Evolutionary conservation across 768 basidiomycete species (phyloP), one percentile per base, ranked within the genome.

Genomic region (Russula sp.): DNA sequence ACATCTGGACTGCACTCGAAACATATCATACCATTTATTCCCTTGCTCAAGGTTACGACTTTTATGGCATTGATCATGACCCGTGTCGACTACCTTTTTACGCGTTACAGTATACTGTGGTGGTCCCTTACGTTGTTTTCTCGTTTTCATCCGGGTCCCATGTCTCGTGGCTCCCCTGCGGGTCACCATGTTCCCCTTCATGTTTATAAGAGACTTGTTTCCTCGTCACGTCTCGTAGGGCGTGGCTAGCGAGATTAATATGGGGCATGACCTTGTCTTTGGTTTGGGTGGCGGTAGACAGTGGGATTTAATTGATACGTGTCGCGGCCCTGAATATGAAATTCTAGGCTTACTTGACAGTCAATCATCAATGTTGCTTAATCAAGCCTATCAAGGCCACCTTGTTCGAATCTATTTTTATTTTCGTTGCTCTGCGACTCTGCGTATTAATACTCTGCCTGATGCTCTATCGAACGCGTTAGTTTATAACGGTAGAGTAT

Each of bases 21-120:
- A 62, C 65, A 80, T 82, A 80, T 81, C 76, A 80, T 78, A 79
- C 78, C 83, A 85, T 88, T 85, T 87, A 88, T 83, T 81, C 81
- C 79, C 77, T 77, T 86, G 81, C 81, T 73, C 80, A 80, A 76
- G 79, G 79, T 84, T 80, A 87, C 79, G 84, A 85, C 79, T 75
- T 78, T 78, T 83, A 85, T 81, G 80, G 68, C 61, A 49, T 61
- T 59, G 46, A 61, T 67, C 57, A 69, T 48, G 68, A 69, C 67
- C 52, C 57, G 59, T 49, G 49, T 51, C 61, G 54, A 60, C 59
- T 55, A 57, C 54, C 75, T 68, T 73, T 73, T 68, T 63, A 70
- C 66, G 70, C 67, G 68, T 70, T 34, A n/a, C n/a, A n/a, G n/a
- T n/a, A 72, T 69, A 69, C 66, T 67, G 59, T 51, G 55, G 55